Percentiles rank a stretch among this genome's conserved stretches.
Conservation (phyloP, 352 stramenopile genomes). For the Aphanomyces euteiches region DNA sequence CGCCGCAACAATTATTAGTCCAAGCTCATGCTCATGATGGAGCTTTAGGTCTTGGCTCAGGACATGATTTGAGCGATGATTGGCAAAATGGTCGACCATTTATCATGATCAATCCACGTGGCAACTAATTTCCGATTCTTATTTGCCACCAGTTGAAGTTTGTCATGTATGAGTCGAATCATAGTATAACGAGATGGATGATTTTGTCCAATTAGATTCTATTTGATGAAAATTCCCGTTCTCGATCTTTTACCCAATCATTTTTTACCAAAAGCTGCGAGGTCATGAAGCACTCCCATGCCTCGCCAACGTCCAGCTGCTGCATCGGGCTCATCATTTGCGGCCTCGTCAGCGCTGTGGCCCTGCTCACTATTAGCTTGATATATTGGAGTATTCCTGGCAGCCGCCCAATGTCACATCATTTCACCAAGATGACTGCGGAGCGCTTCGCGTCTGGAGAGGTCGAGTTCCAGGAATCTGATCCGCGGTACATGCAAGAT, state of each 20-base stretch:
- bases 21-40: no score
- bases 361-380: conserved; percentile 10
- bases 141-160: no score
- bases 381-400: conserved; percentile 27
- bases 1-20: no score
- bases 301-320: conserved; percentile 17
- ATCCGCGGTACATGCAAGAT: neutral
- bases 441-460: conserved; percentile 16
- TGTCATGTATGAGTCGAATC: no score
- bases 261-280: neutral
- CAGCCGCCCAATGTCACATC: neutral
- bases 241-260: neutral
- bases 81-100: no score
- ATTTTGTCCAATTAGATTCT: no score
- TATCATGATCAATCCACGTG: no score
- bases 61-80: no score
- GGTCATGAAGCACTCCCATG: neutral
- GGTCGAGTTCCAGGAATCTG: neutral
- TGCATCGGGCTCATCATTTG: conserved; percentile 24
- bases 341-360: conserved; percentile 1
- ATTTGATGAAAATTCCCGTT: no score
- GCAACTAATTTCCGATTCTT: no score
- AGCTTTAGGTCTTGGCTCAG: no score
- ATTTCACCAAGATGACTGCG: conserved; percentile 18
- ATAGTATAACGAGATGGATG: no score